These are phyloP conservation scores for Pseudevernia furfuracea DNA, from an alignment of 495 filamentous ascomycete species.

Conservation along the genomic window DNA sequence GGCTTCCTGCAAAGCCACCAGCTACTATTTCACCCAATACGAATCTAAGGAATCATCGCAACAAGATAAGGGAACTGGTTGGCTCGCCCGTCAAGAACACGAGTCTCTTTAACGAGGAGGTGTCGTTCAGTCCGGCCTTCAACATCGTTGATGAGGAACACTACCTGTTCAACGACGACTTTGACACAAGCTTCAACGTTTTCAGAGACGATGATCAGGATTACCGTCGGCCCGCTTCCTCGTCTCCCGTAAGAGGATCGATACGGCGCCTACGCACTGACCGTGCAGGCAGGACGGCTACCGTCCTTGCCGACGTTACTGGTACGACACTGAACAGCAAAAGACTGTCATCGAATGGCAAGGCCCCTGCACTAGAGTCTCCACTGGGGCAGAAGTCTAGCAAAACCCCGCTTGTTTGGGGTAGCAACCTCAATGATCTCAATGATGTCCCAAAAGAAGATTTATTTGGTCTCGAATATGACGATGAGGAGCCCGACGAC, in stretches of 20 bases:
- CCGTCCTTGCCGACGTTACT: slow-evolving; percentile 61
- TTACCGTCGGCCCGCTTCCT: slow-evolving; percentile 46
- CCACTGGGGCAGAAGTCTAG: slow-evolving; percentile 44
- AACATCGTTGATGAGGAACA: slow-evolving; percentile 39
- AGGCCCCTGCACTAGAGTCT: slow-evolving; percentile 30
- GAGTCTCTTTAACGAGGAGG: slow-evolving; percentile 52
- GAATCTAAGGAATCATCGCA: slow-evolving; percentile 85
- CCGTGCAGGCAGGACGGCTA: slow-evolving; percentile 46
- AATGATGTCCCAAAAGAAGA: slow-evolving; percentile 50
- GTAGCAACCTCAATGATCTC: slow-evolving; percentile 47
- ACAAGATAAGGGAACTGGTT: slow-evolving; percentile 77
- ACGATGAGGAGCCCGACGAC: slow-evolving; percentile 53
- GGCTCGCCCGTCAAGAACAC: slow-evolving; percentile 76
- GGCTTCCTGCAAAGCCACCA: slow-evolving; percentile 70
- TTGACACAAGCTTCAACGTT: slow-evolving; percentile 57
- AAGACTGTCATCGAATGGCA: slow-evolving; percentile 32
- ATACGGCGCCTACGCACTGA: slow-evolving; percentile 55
- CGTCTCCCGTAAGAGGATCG: slow-evolving; percentile 72
- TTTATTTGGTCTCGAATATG: slow-evolving; percentile 54
- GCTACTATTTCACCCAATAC: slow-evolving; percentile 90
- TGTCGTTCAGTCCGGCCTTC: slow-evolving; percentile 75
- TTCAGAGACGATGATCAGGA: slow-evolving; percentile 56
- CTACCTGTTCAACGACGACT: slow-evolving; percentile 42
- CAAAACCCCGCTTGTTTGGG: slow-evolving; percentile 41
- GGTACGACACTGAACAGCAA: slow-evolving; percentile 43